Conservation (phyloP, 2,329 filamentous ascomycete genomes). For the Plectosphaerella cucumerina region DNA sequence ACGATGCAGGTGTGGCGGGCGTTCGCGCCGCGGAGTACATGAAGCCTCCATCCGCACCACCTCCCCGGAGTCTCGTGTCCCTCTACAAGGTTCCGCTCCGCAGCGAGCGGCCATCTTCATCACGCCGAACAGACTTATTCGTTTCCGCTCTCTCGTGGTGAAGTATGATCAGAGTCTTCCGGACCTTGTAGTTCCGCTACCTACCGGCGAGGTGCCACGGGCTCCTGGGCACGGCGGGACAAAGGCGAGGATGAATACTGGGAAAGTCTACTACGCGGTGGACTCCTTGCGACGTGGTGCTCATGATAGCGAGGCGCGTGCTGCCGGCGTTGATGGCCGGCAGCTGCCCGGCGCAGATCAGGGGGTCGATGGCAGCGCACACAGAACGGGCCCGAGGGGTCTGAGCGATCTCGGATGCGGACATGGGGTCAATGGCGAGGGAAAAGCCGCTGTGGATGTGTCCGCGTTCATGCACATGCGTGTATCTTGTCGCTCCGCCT, state of each 20-base stretch:
- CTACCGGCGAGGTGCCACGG: conserved; percentile 26
- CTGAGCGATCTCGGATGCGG: conserved; percentile 18
- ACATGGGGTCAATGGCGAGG: conserved; percentile 14
- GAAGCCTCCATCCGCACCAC: conserved; percentile 5
- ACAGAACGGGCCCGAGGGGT: conserved; percentile 17
- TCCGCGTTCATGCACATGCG: too few species aligned
- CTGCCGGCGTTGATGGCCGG: conserved; percentile 13
- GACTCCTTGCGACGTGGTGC: conserved; percentile 16
- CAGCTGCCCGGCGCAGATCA: conserved; percentile 8
- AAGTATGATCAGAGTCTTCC: conserved; percentile 22
- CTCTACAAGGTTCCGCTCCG: not conserved
- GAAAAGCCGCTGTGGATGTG: conserved; percentile 14
- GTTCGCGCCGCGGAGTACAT: not conserved
- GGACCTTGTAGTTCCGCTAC: conserved; percentile 21
- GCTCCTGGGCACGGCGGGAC: conserved; percentile 26
- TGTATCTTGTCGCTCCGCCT: too few species aligned
- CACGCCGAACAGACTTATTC: conserved; percentile 23
- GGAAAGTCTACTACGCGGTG: conserved; percentile 26
- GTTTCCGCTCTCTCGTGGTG: conserved; percentile 21
- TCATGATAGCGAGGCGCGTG: conserved; percentile 18
- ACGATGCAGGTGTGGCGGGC: conserved; percentile 16
- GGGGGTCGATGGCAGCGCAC: conserved; percentile 16
- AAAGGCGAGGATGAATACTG: conserved; percentile 18
- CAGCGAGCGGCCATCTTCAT: conserved; percentile 12
- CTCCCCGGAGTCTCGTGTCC: too few species aligned